Conservation (phyloP, 805 yeast species). For the Candida silvatica region DNA sequence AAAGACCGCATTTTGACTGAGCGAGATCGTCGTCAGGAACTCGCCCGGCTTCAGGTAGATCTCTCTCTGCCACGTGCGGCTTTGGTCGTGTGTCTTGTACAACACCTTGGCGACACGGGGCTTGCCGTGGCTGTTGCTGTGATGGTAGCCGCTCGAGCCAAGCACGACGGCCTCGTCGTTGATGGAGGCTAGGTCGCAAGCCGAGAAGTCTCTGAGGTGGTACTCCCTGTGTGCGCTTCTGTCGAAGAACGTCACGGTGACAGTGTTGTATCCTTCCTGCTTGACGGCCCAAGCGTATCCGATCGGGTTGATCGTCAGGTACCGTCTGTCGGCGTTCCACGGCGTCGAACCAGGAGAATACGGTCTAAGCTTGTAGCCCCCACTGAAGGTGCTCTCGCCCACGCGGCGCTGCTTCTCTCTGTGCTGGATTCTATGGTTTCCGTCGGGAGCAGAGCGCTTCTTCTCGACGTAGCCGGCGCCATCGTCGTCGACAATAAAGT, state of each 20-base stretch:
- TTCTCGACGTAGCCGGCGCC: slow-evolving; percentile 32
- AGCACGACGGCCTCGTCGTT: slow-evolving; percentile 59
- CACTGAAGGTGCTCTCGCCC: background rate
- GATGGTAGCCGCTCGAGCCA: slow-evolving; percentile 32
- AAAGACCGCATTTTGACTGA: slow-evolving; percentile 52
- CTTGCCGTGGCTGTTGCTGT: slow-evolving; percentile 9
- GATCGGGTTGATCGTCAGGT: slow-evolving; percentile 66
- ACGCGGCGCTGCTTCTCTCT: background rate
- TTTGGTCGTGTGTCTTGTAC: slow-evolving; percentile 61
- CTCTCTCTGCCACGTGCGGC: slow-evolving; percentile 63
- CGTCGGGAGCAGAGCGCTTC: background rate
- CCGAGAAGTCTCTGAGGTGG: slow-evolving; percentile 70
- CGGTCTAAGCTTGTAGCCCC: slow-evolving; percentile 35
- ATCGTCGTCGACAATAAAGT: slow-evolving; percentile 59
- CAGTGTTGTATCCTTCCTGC: slow-evolving; percentile 49
- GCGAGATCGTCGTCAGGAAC: slow-evolving; percentile 56
- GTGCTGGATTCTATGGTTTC: background rate
- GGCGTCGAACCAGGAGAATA: slow-evolving; percentile 89
- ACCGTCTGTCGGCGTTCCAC: slow-evolving; percentile 57
- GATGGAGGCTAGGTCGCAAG: slow-evolving; percentile 69
- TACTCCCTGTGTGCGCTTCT: slow-evolving; percentile 67
- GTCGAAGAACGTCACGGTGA: slow-evolving; percentile 88
- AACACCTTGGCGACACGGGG: slow-evolving; percentile 30
- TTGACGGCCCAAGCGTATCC: slow-evolving; percentile 81
- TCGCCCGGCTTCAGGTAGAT: slow-evolving; percentile 37